Evolutionary conservation across 148 eudicot species (phyloP).

Genomic region (Talinum fruticosum): DNA sequence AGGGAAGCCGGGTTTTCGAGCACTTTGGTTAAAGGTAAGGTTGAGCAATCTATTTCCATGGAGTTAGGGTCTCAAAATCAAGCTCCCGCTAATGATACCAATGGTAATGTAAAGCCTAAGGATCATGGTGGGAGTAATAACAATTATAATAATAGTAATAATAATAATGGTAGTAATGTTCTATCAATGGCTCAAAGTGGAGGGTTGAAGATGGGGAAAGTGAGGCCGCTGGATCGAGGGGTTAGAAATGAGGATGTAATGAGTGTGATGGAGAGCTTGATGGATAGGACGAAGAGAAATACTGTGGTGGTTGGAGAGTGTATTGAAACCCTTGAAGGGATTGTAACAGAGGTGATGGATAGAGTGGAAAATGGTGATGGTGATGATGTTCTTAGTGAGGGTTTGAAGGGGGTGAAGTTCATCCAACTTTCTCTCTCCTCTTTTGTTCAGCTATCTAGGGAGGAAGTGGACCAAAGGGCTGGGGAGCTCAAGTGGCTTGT

Average conservation of each 20-base stretch:
- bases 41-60: slow-evolving; percentile 56
- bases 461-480: slow-evolving; percentile 58
- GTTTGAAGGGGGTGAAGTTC: slow-evolving; percentile 47
- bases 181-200: neutral
- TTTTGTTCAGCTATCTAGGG: slow-evolving; percentile 41
- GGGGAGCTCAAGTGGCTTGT: slow-evolving; percentile 49
- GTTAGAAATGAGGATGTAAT: slow-evolving; percentile 46
- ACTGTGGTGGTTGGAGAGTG: slow-evolving; percentile 70
- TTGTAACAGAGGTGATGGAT: slow-evolving; percentile 48
- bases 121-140: too few species aligned
- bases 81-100: neutral
- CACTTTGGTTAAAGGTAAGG: slow-evolving; percentile 65
- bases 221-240: slow-evolving; percentile 10
- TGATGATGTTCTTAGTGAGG: slow-evolving; percentile 26
- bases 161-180: too few species aligned
- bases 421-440: slow-evolving; percentile 46
- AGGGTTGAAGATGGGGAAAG: slow-evolving; percentile 6
- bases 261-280: slow-evolving; percentile 47
- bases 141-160: too few species aligned
- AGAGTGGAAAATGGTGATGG: slow-evolving; percentile 49
- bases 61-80: slow-evolving; percentile 35
- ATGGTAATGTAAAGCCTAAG: slow-evolving; percentile 18
- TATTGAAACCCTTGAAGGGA: slow-evolving; percentile 41
- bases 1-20: slow-evolving; percentile 88
- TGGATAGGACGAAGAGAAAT: slow-evolving; percentile 38